Base-by-base conservation (phyloP, 768 basidiomycete genomes). In the Austroboletus festivus region DNA sequence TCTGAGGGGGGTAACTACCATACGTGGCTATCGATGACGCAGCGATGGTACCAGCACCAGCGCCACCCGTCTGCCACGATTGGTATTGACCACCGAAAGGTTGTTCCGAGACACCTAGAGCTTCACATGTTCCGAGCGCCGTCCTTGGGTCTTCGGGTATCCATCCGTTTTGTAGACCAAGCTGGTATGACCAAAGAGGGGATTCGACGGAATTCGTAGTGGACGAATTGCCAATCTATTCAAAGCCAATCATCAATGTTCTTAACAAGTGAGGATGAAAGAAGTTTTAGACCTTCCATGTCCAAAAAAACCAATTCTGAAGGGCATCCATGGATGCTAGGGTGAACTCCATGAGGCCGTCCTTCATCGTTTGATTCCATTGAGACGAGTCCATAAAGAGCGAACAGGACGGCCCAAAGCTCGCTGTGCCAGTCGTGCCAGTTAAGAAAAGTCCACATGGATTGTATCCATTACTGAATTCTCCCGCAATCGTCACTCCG, bases 301-400 rank as follows among this genome's bases (percentile, higher is more conserved):
- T 86, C 86, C 86, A 89, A 74, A 78, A 88, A 69, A 83, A 87
- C 73, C 73, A 85, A 59, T 85, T 75, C 54, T 78, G 74, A 52
- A 83, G 69, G 2, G 82, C 79, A 50, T 86, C 85, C 84, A 86
- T 86, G 48, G 74, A 73, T 19, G 79, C 74, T 56, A 76, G 64
- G 6, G 75, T 71, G 54, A 82, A 79, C 54, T 72, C 63, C 65
- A 66, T 68, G 20, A 85, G 59, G 12, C 81, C 81, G 7, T 66
- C 64, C 66, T 80, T 84, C 59, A 71, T 71, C 16, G 73, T 68
- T 42, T 68, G 65, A 47, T 72, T 72, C 79, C 79, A 87, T 30
- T 68, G 75, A 51, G 72, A 67, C 56, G 75, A 78, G 55, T 85
- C 74, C 53, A 60, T 11, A 59, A 68, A 65, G 70, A 83, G 44